Evolutionary conservation across 1,139 yeast genomes (phyloP).

Genomic region (Saccharomyces pastorianus): DNA sequence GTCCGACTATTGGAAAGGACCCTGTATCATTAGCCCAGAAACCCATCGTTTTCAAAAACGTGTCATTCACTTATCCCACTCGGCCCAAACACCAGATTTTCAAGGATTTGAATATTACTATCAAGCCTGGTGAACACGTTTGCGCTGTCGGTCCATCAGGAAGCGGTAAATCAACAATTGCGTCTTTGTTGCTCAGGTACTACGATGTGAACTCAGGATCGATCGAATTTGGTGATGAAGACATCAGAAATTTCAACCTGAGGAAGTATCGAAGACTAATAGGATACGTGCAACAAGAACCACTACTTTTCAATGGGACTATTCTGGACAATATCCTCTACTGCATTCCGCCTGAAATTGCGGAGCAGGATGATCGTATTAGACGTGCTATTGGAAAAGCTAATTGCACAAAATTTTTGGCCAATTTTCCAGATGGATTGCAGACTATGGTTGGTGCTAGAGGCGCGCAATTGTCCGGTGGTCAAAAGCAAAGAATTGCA

Average conservation of each 20-base stretch:
- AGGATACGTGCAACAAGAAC: slow-evolving; percentile 88
- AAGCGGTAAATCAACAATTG: slow-evolving; percentile 82
- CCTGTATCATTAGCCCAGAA: slow-evolving; percentile 40
- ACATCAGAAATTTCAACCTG: slow-evolving; percentile 57
- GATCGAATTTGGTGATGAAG: slow-evolving; percentile 58
- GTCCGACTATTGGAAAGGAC: slow-evolving; percentile 44
- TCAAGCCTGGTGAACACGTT: slow-evolving; percentile 67
- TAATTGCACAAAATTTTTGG: slow-evolving; percentile 61
- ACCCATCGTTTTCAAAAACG: slow-evolving; percentile 52
- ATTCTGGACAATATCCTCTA: slow-evolving; percentile 73
- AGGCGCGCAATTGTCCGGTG: slow-evolving; percentile 76
- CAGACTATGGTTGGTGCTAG: slow-evolving; percentile 82
- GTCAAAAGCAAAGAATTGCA: slow-evolving; percentile 86
- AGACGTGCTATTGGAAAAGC: slow-evolving; percentile 40
- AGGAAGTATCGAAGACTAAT: slow-evolving; percentile 64
- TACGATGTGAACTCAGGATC: slow-evolving; percentile 56
- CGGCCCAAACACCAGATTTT: slow-evolving; percentile 70
- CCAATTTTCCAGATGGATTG: slow-evolving; percentile 70
- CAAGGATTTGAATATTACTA: slow-evolving; percentile 50
- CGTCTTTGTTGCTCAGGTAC: slow-evolving; percentile 63
- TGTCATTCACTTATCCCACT: slow-evolving; percentile 78
- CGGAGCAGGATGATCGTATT: slow-evolving; percentile 32
- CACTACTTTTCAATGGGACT: slow-evolving; percentile 70
- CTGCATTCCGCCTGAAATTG: slow-evolving; percentile 46
- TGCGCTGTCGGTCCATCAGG: slow-evolving; percentile 92